Conservation (phyloP, 192 early-diverging fungal species). For the Entomortierella chlamydospora region DNA sequence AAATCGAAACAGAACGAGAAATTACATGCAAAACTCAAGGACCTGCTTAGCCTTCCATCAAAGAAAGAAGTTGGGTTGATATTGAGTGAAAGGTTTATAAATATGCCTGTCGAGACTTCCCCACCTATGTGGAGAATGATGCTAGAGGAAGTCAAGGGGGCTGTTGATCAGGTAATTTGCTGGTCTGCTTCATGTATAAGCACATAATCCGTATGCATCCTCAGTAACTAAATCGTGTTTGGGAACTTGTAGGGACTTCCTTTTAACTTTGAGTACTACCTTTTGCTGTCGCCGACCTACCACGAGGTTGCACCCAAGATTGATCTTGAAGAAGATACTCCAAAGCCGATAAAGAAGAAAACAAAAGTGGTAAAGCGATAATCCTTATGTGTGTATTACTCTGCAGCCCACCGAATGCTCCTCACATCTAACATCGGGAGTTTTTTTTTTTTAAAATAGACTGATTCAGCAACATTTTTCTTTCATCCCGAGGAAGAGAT, state of each 20-base stretch:
- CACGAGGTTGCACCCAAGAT: conserved; percentile 73
- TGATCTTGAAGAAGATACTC: conserved; percentile 67
- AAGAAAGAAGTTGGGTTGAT: conserved; percentile 70
- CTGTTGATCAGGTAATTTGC: conserved; percentile 70
- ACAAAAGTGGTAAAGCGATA: conserved; percentile 52
- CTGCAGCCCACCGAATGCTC: too few species aligned
- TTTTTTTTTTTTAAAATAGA: too few species aligned
- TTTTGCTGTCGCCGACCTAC: conserved; percentile 87
- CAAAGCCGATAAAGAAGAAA: conserved; percentile 54
- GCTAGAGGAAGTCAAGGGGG: conserved; percentile 82
- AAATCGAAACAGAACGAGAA: conserved; percentile 64
- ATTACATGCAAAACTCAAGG: conserved; percentile 44
- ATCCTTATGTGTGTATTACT: neutral
- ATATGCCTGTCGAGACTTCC: conserved; percentile 95
- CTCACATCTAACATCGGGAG: too few species aligned
- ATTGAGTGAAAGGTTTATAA: conserved; percentile 91
- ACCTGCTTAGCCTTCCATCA: conserved; percentile 49
- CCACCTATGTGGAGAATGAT: conserved; percentile 94
- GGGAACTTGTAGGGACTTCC: conserved; percentile 62
- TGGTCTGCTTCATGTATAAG: neutral
- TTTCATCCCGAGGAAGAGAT: conserved; percentile 96
- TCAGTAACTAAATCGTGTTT: conserved; percentile 1
- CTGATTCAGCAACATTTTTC: conserved; percentile 70
- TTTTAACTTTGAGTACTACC: conserved; percentile 85
- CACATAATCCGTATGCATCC: neutral